A percentile compares a stretch with the other conserved stretches of the same genome.
Evolutionary conservation across 352 stramenopile species (phyloP).

Genomic region (Bremia lactucae): DNA sequence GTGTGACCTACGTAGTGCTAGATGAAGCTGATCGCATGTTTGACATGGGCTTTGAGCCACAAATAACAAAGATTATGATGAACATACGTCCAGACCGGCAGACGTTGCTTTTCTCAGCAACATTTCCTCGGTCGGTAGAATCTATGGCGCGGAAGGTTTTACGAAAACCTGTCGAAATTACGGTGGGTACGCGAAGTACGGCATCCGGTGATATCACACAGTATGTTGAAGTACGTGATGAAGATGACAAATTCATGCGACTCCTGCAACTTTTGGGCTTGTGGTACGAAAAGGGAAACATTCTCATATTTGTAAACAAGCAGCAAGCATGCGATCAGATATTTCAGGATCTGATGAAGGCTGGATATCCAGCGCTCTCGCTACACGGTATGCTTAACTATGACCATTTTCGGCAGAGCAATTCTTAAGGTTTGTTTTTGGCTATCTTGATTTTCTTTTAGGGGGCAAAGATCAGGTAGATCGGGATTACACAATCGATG

Average conservation of each 20-base stretch:
- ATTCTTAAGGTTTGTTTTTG: conserved; percentile 4
- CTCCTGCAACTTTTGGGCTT: conserved; percentile 93
- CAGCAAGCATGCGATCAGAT: conserved; percentile 94
- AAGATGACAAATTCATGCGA: conserved; percentile 98
- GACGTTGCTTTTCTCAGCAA: conserved; percentile 96
- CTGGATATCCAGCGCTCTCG: conserved; percentile 92
- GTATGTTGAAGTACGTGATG: conserved; percentile 97
- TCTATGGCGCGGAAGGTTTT: conserved; percentile 84
- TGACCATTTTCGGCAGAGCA: background rate
- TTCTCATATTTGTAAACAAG: conserved; percentile 99
- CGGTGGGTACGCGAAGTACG: conserved; percentile 91
- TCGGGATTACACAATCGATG: conserved; percentile 96
- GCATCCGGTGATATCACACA: conserved; percentile 96
- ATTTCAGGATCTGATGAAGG: conserved; percentile 94
- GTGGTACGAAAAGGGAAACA: conserved; percentile 95
- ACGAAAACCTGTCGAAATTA: conserved; percentile 94
- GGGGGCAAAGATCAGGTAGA: conserved; percentile 99
- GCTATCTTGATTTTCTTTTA: conserved; percentile 6
- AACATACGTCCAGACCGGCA: conserved; percentile 88
- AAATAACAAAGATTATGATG: conserved; percentile 95
- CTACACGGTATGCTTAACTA: conserved; percentile 84
- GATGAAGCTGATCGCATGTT: conserved; percentile 99
- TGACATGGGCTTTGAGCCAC: conserved; percentile 99
- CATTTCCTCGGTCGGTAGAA: conserved; percentile 92
- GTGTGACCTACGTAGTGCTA: conserved; percentile 97